A percentile compares a stretch with the other conserved stretches of the same genome.
These are phyloP conservation scores for Misopates orontium DNA, from an alignment of 257 asterid species.

Conservation along the genomic window DNA sequence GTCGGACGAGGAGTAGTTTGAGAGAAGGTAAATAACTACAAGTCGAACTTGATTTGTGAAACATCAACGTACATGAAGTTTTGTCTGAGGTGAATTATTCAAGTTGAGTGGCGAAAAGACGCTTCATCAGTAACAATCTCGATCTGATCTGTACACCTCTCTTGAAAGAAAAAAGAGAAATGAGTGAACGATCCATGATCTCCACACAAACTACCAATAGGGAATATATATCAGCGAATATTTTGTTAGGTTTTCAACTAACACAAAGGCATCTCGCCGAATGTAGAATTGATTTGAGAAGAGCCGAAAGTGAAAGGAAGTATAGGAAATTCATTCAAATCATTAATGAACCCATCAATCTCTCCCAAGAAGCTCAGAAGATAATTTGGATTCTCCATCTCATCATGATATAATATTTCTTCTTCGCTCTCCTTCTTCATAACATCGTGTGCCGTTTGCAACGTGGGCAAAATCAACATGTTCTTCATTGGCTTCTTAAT, in stretches of 20 bases:
- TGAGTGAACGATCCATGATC: not conserved
- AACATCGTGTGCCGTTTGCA: constrained; percentile 28
- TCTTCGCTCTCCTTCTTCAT: constrained; percentile 48
- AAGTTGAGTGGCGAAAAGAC: too few relatives aligned
- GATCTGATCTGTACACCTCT: too few relatives aligned
- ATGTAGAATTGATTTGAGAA: constrained; percentile 41
- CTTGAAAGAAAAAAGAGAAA: too few relatives aligned
- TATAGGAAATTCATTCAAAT: constrained; percentile 35
- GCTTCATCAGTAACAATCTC: too few relatives aligned
- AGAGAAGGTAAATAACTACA: too few relatives aligned
- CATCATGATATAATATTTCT: constrained; percentile 11
- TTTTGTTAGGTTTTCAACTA: too few relatives aligned
- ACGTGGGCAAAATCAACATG: constrained; percentile 20
- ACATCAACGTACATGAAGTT: too few relatives aligned
- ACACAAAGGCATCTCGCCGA: constrained; percentile 50
- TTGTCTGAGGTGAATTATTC: too few relatives aligned
- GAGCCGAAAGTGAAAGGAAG: constrained; percentile 39
- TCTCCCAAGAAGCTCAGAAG: constrained; percentile 43
- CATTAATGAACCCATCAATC: constrained; percentile 49
- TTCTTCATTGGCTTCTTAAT: constrained; percentile 18
- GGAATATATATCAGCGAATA: not conserved
- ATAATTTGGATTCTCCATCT: constrained; percentile 27
- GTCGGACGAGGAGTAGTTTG: too few relatives aligned
- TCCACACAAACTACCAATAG: constrained; percentile 21
- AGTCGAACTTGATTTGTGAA: too few relatives aligned